Evolutionary conservation across 768 basidiomycete species (phyloP).

Genomic region (Lentinus tigrinus): DNA sequence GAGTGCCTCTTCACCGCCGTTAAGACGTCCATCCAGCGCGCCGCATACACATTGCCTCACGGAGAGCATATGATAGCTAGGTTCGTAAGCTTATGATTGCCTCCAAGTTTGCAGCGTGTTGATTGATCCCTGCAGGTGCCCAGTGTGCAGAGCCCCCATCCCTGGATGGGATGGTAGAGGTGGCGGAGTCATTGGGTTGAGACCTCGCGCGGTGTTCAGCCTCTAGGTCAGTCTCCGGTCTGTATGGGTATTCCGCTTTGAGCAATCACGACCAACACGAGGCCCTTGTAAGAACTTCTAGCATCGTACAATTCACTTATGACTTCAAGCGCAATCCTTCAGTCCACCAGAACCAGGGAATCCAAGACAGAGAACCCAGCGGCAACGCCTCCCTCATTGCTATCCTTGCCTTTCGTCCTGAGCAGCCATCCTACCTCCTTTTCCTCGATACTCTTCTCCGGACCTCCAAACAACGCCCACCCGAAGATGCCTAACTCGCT

Average conservation of each 20-base stretch:
- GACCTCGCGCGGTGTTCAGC: conserved; percentile 22
- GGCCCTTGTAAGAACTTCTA: too few species aligned
- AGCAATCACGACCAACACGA: too few species aligned
- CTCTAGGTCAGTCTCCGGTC: background rate
- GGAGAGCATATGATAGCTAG: conserved; percentile 19
- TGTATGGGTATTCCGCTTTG: too few species aligned
- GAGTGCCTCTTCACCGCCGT: conserved; percentile 73
- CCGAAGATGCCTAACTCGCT: conserved; percentile 94
- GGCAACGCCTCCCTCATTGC: conserved; percentile 84
- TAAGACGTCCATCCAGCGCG: conserved; percentile 57
- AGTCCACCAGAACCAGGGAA: conserved; percentile 39
- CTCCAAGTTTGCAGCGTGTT: background rate
- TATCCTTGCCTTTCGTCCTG: conserved; percentile 86
- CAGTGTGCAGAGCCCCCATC: conserved; percentile 28
- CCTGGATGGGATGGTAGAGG: conserved; percentile 30
- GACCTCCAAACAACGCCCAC: conserved; percentile 71
- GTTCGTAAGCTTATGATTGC: conserved; percentile 13
- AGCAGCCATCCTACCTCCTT: conserved; percentile 80
- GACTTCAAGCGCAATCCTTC: background rate
- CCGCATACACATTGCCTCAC: conserved; percentile 20
- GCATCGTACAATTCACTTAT: background rate
- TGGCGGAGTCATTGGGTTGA: conserved; percentile 29
- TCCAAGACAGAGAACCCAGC: conserved; percentile 51
- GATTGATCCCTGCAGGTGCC: conserved; percentile 19
- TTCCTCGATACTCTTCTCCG: conserved; percentile 47